Conservation (phyloP, 257 asterid species). For the Penstemon newberryi region DNA sequence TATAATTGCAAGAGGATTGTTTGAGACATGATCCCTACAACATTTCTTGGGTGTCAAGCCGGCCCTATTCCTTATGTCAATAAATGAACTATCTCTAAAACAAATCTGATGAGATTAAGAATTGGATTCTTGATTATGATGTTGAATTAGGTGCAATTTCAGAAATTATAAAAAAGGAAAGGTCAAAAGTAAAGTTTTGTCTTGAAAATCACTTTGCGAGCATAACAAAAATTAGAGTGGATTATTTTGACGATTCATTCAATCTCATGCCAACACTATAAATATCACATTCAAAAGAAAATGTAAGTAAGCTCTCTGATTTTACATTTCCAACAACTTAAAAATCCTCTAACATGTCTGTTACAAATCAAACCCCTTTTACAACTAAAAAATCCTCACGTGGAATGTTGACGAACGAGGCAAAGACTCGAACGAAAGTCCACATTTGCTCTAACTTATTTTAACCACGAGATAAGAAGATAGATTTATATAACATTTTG, state of each 20-base stretch:
- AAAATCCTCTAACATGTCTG: too few relatives aligned
- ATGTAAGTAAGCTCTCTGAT: too few relatives aligned
- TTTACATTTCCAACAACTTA: neutral
- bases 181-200: neutral
- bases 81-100: slow-evolving; percentile 29
- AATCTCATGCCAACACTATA: neutral
- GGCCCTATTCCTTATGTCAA: slow-evolving; percentile 16
- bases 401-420: too few relatives aligned
- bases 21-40: slow-evolving; percentile 58
- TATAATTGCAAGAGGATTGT: slow-evolving; percentile 46
- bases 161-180: neutral
- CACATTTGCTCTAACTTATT: neutral
- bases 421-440: too few relatives aligned
- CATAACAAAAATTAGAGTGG: too few relatives aligned
- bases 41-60: slow-evolving; percentile 35
- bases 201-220: too few relatives aligned
- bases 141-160: neutral
- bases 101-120: slow-evolving; percentile 26
- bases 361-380: too few relatives aligned
- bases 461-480: neutral
- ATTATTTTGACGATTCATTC: neutral
- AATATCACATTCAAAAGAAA: neutral
- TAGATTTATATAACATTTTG: neutral
- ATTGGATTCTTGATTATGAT: neutral
- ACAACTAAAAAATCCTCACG: too few relatives aligned